Percentiles rank a stretch among this genome's conserved stretches.
These are phyloP conservation scores for Cladophialophora carrionii DNA, from an alignment of 2,329 filamentous ascomycete genomes.

Conservation along the genomic window DNA sequence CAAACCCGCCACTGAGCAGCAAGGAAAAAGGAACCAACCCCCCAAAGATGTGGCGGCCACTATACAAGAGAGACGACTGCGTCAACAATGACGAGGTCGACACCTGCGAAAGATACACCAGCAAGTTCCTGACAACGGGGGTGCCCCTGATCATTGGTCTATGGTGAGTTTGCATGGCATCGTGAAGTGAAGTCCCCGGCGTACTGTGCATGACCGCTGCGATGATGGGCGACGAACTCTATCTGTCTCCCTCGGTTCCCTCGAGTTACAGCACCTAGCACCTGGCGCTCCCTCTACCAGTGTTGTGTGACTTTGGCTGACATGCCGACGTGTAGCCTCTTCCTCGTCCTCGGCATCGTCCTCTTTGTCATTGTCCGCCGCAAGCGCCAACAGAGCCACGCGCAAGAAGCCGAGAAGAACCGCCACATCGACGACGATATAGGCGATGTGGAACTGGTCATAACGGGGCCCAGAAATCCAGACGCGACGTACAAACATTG, in stretches of 20 bases:
- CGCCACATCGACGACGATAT: constrained; percentile 27
- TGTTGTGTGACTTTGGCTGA: background rate
- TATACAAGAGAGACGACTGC: constrained; percentile 27
- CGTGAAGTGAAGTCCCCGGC: too few species aligned
- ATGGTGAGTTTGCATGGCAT: constrained; percentile 13
- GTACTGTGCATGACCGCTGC: too few species aligned
- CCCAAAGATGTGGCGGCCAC: constrained; percentile 11
- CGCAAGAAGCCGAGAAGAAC: constrained; percentile 26
- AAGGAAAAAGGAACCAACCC: background rate
- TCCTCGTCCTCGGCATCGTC: constrained; percentile 15
- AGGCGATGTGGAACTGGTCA: constrained; percentile 15
- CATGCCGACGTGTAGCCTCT: constrained; percentile 10
- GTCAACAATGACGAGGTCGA: constrained; percentile 21
- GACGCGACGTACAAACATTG: constrained; percentile 16
- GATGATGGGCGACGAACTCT: background rate
- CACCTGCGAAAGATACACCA: constrained; percentile 24
- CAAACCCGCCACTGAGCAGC: too few species aligned
- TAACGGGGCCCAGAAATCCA: constrained; percentile 10
- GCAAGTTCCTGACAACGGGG: constrained; percentile 22
- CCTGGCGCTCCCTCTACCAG: too few species aligned
- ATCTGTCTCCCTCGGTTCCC: background rate
- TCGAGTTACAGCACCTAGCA: background rate
- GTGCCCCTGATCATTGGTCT: constrained; percentile 29
- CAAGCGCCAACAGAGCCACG: constrained; percentile 17
- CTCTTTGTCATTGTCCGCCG: constrained; percentile 23